Base-by-base conservation (phyloP, 352 stramenopile species). In the Aphanomyces astaci region DNA sequence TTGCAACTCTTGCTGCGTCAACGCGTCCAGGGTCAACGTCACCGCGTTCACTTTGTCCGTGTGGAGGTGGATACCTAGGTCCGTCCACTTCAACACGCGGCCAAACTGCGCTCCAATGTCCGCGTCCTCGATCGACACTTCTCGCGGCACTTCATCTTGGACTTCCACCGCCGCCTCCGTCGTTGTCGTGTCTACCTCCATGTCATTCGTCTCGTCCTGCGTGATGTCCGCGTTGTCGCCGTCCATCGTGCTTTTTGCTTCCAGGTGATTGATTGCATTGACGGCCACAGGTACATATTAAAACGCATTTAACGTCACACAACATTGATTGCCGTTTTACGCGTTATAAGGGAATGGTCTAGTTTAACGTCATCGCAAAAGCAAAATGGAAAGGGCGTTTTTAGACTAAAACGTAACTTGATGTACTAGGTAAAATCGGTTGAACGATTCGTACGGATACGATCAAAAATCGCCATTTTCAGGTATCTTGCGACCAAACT, bases 1-100 rank as follows among this genome's bases (percentile, higher is more conserved):
- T 33, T 68, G 62, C 4, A 68, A 33, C 32, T 68, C 62, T 33
- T 68, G 62, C 32, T 68, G 62, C n/a, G 39, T 59, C 33, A 46
- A 30, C 11, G 62, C 62, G 22, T 68, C 39, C 17, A 68, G 27
- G 13, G 43, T 59, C 19, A 68, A 5, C 32, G 62, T 46, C n/a
- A 68, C 25, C 32, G 62, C 62, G n/a, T 68, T 68, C 5, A 68
- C 32, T 33, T 51, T 68, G 51, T 59, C 62, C 13, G 49, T 11
- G 24, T 68, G 15, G 39, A 68, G 33, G 17, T 40, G 15, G 19
- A 62, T 31, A 27, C 49, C 49, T 17, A 60, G 3, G 17, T 68
- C 62, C 1, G 62, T 60, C 62, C 62, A 68, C 19, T 45, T 60
- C 40, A 28, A 2, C 19, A 68, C 62, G 2, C 62, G 62, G 17